Conservation (phyloP, 805 yeast species). For the Ogataea henricii region DNA sequence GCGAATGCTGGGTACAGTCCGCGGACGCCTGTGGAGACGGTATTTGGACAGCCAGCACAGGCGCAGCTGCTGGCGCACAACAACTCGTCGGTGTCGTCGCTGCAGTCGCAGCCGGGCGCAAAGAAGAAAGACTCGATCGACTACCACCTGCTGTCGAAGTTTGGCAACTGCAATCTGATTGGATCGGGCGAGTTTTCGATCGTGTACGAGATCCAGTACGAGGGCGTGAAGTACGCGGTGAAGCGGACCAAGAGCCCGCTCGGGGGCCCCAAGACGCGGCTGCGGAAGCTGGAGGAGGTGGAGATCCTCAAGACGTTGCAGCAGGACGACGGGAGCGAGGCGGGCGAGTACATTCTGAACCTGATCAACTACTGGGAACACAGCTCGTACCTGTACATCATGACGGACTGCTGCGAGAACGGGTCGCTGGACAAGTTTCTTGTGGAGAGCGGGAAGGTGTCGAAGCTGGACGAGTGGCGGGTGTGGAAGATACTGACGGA, state of each 20-base stretch:
- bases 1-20: constrained; percentile 22
- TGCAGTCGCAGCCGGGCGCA: constrained; percentile 11
- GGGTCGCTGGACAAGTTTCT: constrained; percentile 85
- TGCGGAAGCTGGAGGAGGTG: constrained; percentile 72
- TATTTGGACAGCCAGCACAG: constrained; percentile 17
- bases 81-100: constrained; percentile 21
- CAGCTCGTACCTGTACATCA: constrained; percentile 74
- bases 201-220: constrained; percentile 79
- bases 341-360: constrained; percentile 69
- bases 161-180: constrained; percentile 67
- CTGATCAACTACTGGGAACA: constrained; percentile 86
- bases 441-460: constrained; percentile 70
- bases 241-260: constrained; percentile 77
- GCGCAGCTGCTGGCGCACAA: constrained; percentile 14
- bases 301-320: constrained; percentile 55
- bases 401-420: constrained; percentile 92
- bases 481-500: constrained; percentile 96
- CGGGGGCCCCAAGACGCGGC: constrained; percentile 57
- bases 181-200: constrained; percentile 90
- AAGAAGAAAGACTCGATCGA: constrained; percentile 31
- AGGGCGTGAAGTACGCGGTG: constrained; percentile 75
- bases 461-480: constrained; percentile 91
- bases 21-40: constrained; percentile 32
- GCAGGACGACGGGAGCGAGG: constrained; percentile 37
- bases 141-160: constrained; percentile 49